Evolutionary conservation across 805 yeast species (phyloP).

Genomic region (Cyberlindnera petersonii): DNA sequence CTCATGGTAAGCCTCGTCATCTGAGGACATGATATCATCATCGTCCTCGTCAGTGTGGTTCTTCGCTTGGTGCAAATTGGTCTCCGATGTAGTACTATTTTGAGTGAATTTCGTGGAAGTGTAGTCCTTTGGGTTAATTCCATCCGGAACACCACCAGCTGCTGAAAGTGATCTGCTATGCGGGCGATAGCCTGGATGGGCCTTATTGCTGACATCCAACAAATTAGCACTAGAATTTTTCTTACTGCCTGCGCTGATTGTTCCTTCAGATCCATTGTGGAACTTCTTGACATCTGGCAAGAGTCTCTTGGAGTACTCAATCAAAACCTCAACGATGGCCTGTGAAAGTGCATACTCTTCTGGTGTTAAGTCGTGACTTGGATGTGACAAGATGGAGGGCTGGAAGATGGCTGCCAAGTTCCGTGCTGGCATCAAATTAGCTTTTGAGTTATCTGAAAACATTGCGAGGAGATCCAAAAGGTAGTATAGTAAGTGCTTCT

Average conservation of each 20-base stretch:
- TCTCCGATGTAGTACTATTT: slow-evolving; percentile 7
- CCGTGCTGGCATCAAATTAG: slow-evolving; percentile 86
- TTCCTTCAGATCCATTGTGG: slow-evolving; percentile 12
- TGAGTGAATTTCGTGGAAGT: slow-evolving; percentile 1
- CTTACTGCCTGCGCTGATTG: slow-evolving; percentile 5
- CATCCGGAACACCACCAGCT: slow-evolving; percentile 40
- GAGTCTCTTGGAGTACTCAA: slow-evolving; percentile 77
- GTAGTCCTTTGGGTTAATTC: slow-evolving; percentile 23
- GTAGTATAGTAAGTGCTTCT: slow-evolving; percentile 80
- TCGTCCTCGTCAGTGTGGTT: slow-evolving; percentile 12
- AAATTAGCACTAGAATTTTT: slow-evolving; percentile 19
- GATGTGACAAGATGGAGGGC: slow-evolving; percentile 92
- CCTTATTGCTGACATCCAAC: slow-evolving; percentile 16
- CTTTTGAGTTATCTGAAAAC: slow-evolving; percentile 72
- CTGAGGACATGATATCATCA: slow-evolving; percentile 7
- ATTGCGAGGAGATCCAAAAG: slow-evolving; percentile 80
- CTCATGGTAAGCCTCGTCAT: slow-evolving; percentile 9
- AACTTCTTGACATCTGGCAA: slow-evolving; percentile 49
- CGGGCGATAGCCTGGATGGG: slow-evolving; percentile 23
- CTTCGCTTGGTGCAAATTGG: slow-evolving; percentile 9
- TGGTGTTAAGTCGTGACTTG: slow-evolving; percentile 88
- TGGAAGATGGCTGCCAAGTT: slow-evolving; percentile 95
- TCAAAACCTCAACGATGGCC: slow-evolving; percentile 81
- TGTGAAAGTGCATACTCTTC: slow-evolving; percentile 87
- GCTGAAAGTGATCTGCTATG: slow-evolving; percentile 44